These are phyloP conservation scores for Neurospora sp. DNA, from an alignment of 495 filamentous ascomycete species.

Conservation along the genomic window DNA sequence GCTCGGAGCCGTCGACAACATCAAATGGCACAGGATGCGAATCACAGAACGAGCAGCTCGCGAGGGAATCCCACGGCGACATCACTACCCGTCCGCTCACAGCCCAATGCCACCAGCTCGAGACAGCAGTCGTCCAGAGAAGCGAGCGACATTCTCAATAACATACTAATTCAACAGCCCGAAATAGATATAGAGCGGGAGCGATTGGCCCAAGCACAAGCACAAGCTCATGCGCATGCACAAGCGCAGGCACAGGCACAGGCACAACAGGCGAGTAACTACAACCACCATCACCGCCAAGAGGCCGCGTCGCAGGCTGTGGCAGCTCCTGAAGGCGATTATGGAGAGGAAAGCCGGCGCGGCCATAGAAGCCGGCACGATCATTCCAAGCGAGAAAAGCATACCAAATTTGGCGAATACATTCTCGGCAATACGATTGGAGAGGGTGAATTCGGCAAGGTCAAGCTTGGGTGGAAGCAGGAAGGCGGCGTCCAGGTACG, in stretches of 20 bases:
- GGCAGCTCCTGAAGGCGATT: constrained; percentile 37
- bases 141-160: constrained; percentile 63
- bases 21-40: constrained; percentile 28
- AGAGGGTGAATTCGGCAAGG: constrained; percentile 97
- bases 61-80: constrained; percentile 32
- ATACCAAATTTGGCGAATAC: constrained; percentile 87
- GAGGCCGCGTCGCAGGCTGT: constrained; percentile 45
- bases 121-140: constrained; percentile 47
- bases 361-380: constrained; percentile 68
- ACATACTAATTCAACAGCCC: constrained; percentile 69
- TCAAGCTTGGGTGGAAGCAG: constrained; percentile 98
- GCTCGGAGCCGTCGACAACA: constrained; percentile 40
- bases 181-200: constrained; percentile 65
- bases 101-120: constrained; percentile 17
- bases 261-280: background rate
- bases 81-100: constrained; percentile 32
- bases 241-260: background rate
- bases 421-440: constrained; percentile 94
- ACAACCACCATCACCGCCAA: constrained; percentile 9
- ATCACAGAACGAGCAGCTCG: constrained; percentile 39
- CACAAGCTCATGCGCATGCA: constrained; percentile 14
- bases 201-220: constrained; percentile 53
- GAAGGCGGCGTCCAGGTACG: constrained; percentile 73
- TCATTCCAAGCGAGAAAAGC: constrained; percentile 57
- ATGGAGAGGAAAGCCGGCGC: constrained; percentile 53